These are phyloP conservation scores for Yamadazyma insecticola DNA, from an alignment of 805 yeast species.

Conservation along the genomic window DNA sequence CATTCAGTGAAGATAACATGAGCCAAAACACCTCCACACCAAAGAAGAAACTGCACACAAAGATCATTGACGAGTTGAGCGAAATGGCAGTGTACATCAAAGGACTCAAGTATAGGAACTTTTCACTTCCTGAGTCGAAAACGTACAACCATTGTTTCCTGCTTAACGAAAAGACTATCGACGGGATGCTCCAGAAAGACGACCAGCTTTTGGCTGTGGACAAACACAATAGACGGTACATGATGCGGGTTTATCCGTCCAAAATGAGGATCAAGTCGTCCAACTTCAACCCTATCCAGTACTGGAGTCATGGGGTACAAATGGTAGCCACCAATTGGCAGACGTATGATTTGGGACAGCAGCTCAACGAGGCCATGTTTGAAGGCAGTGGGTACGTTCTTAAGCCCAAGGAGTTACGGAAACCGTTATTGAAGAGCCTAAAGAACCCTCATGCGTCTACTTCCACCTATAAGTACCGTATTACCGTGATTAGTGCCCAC, in stretches of 20 bases:
- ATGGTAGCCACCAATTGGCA: slow-evolving; percentile 99
- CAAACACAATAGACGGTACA: slow-evolving; percentile 70
- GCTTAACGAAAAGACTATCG: slow-evolving; percentile 68
- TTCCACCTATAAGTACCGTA: too few species aligned
- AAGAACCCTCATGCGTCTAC: not conserved
- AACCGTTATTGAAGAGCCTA: slow-evolving; percentile 25
- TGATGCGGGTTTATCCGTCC: slow-evolving; percentile 88
- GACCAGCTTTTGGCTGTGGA: slow-evolving; percentile 50
- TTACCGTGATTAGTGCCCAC: slow-evolving; percentile 82
- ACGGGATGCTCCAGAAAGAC: slow-evolving; percentile 59
- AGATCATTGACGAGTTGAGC: slow-evolving; percentile 42
- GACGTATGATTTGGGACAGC: slow-evolving; percentile 84
- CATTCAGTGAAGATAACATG: slow-evolving; percentile 36
- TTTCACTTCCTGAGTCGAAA: slow-evolving; percentile 83
- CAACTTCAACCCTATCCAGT: slow-evolving; percentile 73
- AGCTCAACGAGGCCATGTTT: slow-evolving; percentile 80
- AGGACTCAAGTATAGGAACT: slow-evolving; percentile 76
- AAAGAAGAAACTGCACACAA: slow-evolving; percentile 15
- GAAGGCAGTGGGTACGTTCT: slow-evolving; percentile 71
- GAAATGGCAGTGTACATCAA: slow-evolving; percentile 65
- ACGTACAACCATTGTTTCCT: slow-evolving; percentile 80
- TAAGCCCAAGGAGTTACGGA: slow-evolving; percentile 56
- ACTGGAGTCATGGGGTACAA: slow-evolving; percentile 86
- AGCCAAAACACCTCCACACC: slow-evolving; percentile 10
- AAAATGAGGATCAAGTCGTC: slow-evolving; percentile 69